Percentiles rank a stretch among this genome's conserved stretches.
These are phyloP conservation scores for Peziza echinospora DNA, from an alignment of 495 filamentous ascomycete species.

Conservation along the genomic window DNA sequence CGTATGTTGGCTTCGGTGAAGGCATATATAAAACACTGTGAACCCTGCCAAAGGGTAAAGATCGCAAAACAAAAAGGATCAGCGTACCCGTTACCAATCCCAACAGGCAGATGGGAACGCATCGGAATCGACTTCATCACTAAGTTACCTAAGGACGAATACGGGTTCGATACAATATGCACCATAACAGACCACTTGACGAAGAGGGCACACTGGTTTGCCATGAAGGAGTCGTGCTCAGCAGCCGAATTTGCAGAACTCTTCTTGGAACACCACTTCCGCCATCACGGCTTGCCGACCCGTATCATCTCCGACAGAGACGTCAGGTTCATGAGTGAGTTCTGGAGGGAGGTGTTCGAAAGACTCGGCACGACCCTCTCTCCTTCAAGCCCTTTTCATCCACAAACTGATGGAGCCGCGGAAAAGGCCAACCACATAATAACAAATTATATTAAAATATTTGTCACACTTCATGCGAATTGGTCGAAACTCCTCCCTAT, in stretches of 20 bases:
- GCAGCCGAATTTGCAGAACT: too few species aligned
- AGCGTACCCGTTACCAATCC: neutral
- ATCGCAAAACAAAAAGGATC: neutral
- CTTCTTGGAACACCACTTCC: neutral
- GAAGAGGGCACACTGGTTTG: too few species aligned
- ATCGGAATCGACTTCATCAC: constrained; percentile 5
- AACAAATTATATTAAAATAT: neutral
- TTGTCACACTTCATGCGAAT: neutral
- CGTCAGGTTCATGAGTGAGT: too few species aligned
- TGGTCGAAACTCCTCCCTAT: neutral
- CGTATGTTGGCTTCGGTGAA: neutral
- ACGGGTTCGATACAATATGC: too few species aligned
- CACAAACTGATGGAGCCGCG: neutral
- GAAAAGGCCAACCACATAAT: neutral
- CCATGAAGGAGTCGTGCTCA: too few species aligned
- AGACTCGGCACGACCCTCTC: too few species aligned
- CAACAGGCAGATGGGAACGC: neutral
- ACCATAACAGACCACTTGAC: too few species aligned
- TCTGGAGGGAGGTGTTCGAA: too few species aligned
- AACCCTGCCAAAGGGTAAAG: neutral
- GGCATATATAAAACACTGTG: constrained; percentile 1
- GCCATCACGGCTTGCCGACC: neutral
- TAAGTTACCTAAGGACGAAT: too few species aligned
- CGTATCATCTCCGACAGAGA: neutral
- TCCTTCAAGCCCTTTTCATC: neutral